A percentile compares a stretch with the other conserved stretches of the same genome.
These are phyloP conservation scores for Chaetoceros tenuissimus DNA, from an alignment of 108 stramenopile species.

Conservation along the genomic window DNA sequence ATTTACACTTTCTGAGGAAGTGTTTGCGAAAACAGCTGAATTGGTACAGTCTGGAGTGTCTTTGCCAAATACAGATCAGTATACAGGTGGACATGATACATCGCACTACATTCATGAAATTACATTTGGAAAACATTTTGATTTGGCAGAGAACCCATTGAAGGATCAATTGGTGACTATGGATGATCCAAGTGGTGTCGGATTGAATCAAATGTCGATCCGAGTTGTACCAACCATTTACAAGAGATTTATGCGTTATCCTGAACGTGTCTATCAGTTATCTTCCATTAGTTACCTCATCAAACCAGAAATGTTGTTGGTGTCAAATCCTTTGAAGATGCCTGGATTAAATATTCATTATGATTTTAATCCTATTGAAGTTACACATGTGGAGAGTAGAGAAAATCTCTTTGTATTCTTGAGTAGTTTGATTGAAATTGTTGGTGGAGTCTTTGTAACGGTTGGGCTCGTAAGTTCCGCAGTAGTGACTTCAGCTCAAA, in stretches of 20 bases:
- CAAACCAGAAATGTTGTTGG: slow-evolving; percentile 60
- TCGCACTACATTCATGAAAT: slow-evolving; percentile 68
- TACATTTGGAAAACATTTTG: slow-evolving; percentile 62
- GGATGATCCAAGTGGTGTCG: slow-evolving; percentile 58
- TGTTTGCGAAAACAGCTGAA: not conserved
- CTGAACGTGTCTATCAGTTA: slow-evolving; percentile 40
- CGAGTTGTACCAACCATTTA: slow-evolving; percentile 68
- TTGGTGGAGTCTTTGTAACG: slow-evolving; percentile 83
- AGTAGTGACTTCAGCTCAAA: slow-evolving; percentile 60
- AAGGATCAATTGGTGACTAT: slow-evolving; percentile 36
- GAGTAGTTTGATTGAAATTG: slow-evolving; percentile 66
- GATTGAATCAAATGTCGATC: slow-evolving; percentile 50
- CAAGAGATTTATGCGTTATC: slow-evolving; percentile 19
- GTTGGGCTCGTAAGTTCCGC: slow-evolving; percentile 66
- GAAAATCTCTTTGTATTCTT: slow-evolving; percentile 74
- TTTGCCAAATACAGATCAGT: not conserved
- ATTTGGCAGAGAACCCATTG: slow-evolving; percentile 45
- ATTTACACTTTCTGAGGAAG: slow-evolving; percentile 15
- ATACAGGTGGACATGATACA: slow-evolving; percentile 7
- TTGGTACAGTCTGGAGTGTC: not conserved
- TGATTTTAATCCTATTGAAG: slow-evolving; percentile 77
- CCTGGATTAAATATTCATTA: slow-evolving; percentile 65
- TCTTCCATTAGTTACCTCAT: slow-evolving; percentile 53
- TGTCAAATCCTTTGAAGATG: slow-evolving; percentile 32
- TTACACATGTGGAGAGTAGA: slow-evolving; percentile 50